Conservation (phyloP, 2,329 filamentous ascomycete species). For the Neonectria faginata region DNA sequence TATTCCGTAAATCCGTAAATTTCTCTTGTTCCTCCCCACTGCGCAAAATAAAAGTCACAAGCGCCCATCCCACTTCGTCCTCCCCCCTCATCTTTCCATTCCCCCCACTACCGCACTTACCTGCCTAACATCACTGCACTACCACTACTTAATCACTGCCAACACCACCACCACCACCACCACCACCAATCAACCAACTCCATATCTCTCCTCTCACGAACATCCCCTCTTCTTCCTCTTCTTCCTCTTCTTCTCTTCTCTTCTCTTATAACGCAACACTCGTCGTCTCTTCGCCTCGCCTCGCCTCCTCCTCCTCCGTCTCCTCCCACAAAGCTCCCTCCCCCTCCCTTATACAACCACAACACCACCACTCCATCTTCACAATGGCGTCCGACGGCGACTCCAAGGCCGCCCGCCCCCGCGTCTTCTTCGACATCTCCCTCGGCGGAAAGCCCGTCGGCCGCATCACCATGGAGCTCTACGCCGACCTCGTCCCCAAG, state of each 20-base stretch:
- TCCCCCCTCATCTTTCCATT: constrained; percentile 10
- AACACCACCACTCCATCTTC: neutral
- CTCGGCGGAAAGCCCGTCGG: constrained; percentile 80
- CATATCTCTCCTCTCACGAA: constrained; percentile 20
- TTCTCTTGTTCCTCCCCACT: constrained; percentile 4
- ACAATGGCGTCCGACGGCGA: constrained; percentile 57
- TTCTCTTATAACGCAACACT: neutral
- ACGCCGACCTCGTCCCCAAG: constrained; percentile 83
- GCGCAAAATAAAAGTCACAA: constrained; percentile 12
- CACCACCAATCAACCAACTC: constrained; percentile 12
- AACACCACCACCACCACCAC: constrained; percentile 6
- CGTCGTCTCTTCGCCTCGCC: neutral
- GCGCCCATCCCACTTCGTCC: neutral
- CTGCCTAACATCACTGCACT: neutral
- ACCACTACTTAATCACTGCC: neutral
- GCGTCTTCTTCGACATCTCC: constrained; percentile 93
- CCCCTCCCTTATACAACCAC: neutral
- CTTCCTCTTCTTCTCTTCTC: neutral
- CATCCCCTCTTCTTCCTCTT: constrained; percentile 10
- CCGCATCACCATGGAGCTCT: constrained; percentile 88
- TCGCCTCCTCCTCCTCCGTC: neutral
- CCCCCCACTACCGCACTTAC: constrained; percentile 13
- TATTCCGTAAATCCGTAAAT: neutral
- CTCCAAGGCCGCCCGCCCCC: constrained; percentile 70
- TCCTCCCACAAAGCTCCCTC: neutral